phyloP scores from a whole-genome alignment of 139 green algal genomes.

The Picocystis salinarum region DNA sequence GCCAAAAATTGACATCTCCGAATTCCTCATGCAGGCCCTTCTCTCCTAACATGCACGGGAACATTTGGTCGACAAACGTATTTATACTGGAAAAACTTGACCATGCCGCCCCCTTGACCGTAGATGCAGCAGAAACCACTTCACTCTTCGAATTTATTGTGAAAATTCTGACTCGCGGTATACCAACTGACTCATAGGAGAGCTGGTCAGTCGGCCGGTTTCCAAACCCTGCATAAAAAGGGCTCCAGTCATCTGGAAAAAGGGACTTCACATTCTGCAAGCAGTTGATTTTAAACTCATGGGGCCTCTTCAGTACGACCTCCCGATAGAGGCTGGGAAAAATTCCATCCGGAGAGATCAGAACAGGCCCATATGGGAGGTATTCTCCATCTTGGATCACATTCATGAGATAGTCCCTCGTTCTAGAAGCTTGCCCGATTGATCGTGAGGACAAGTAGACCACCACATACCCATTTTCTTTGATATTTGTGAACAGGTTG shows the following conservation, averaged over 20 bases:
- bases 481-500: slow-evolving; percentile 51
- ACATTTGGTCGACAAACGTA: too few relatives aligned
- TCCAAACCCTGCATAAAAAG: slow-evolving; percentile 84
- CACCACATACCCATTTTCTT: slow-evolving; percentile 57
- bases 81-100: too few relatives aligned
- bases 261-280: slow-evolving; percentile 58
- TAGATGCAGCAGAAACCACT: not conserved
- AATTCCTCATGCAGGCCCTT: slow-evolving; percentile 21
- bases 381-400: slow-evolving; percentile 52
- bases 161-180: slow-evolving; percentile 59
- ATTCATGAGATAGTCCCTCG: slow-evolving; percentile 70
- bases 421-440: slow-evolving; percentile 66
- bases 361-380: slow-evolving; percentile 59
- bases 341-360: slow-evolving; percentile 84
- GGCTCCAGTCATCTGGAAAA: slow-evolving; percentile 67
- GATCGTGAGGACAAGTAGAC: slow-evolving; percentile 63
- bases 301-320: slow-evolving; percentile 53
- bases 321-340: slow-evolving; percentile 76
- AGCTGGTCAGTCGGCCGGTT: slow-evolving; percentile 85
- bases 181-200: slow-evolving; percentile 62
- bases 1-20: slow-evolving; percentile 19
- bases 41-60: too few relatives aligned
- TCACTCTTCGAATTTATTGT: slow-evolving; percentile 72
- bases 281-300: slow-evolving; percentile 90
- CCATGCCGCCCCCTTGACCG: too few relatives aligned